Conservation (phyloP, 2,329 filamentous ascomycete genomes). For the Trichocomaceae sp. region DNA sequence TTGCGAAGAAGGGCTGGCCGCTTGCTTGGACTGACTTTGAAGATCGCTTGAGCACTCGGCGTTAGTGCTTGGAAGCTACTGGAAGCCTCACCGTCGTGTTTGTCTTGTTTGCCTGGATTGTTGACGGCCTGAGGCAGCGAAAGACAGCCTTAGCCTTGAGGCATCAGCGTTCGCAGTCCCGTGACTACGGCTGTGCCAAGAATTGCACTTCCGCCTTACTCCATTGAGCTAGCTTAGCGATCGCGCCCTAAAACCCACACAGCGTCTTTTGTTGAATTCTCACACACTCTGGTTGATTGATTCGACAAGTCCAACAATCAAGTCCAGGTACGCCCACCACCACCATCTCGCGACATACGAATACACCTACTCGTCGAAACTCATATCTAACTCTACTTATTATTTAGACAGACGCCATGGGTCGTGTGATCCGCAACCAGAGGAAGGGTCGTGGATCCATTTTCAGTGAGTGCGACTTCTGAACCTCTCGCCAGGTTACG, state of each 20-base stretch:
- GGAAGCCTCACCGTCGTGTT: constrained; percentile 30
- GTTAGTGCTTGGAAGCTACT: constrained; percentile 31
- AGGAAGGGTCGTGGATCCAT: constrained; percentile 71
- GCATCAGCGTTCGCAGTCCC: constrained; percentile 3
- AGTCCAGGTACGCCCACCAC: constrained; percentile 37
- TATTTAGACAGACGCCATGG: constrained; percentile 46
- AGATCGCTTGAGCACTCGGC: not conserved
- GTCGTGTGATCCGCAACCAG: constrained; percentile 72
- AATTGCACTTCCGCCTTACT: constrained; percentile 22
- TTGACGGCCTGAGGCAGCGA: no score
- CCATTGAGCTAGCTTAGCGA: constrained; percentile 40
- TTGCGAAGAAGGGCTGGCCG: not conserved
- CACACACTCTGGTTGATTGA: constrained; percentile 24
- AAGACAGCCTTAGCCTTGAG: constrained; percentile 9
- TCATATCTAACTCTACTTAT: constrained; percentile 1
- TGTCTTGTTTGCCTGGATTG: constrained; percentile 31
- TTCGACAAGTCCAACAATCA: constrained; percentile 38
- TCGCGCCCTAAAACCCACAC: constrained; percentile 42
- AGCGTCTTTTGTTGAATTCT: constrained; percentile 35
- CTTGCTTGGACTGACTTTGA: not conserved
- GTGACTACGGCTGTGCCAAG: constrained; percentile 14
- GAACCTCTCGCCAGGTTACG: constrained; percentile 14
- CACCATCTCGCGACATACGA: constrained; percentile 19
- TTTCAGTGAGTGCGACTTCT: constrained; percentile 57
- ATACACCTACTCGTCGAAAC: constrained; percentile 19